phyloP scores from a whole-genome alignment of 2,329 filamentous ascomycete species.

The Claviceps pusilla region DNA sequence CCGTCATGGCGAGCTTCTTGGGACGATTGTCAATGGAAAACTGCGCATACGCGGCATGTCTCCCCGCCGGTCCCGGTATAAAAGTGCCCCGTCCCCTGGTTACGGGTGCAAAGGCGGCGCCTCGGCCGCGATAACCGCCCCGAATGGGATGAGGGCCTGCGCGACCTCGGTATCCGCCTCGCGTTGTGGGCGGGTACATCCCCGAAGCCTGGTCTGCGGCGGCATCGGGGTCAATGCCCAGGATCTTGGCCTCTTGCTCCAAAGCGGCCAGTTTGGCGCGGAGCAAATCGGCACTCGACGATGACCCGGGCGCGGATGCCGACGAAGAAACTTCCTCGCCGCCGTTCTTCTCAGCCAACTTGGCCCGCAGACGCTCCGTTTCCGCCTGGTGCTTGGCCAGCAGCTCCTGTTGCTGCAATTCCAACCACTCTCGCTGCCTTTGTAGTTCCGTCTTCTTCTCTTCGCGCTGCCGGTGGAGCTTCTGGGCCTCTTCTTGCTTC shows the following conservation, averaged over 20 bases:
- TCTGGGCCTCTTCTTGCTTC: slow-evolving; percentile 59
- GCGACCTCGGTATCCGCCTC: slow-evolving; percentile 26
- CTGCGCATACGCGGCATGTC: slow-evolving; percentile 41
- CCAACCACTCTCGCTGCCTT: slow-evolving; percentile 45
- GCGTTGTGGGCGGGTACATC: slow-evolving; percentile 1
- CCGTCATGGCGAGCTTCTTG: slow-evolving; percentile 48
- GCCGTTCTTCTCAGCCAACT: slow-evolving; percentile 23
- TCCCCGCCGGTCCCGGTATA: slow-evolving; percentile 26
- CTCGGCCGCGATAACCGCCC: slow-evolving; percentile 19
- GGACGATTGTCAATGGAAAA: slow-evolving; percentile 66
- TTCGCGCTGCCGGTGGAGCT: slow-evolving; percentile 48
- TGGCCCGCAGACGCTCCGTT: slow-evolving; percentile 48
- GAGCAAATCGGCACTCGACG: slow-evolving; percentile 45
- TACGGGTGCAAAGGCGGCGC: slow-evolving; percentile 9
- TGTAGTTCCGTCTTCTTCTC: slow-evolving; percentile 49
- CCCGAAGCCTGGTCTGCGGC: slow-evolving; percentile 22
- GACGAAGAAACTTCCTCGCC: slow-evolving; percentile 10
- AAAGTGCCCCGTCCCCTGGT: slow-evolving; percentile 23
- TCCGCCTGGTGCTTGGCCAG: slow-evolving; percentile 50
- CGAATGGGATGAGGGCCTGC: slow-evolving; percentile 18
- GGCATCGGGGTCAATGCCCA: slow-evolving; percentile 49
- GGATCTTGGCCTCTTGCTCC: slow-evolving; percentile 53
- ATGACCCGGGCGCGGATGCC: slow-evolving; percentile 11
- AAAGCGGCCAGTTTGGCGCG: slow-evolving; percentile 57
- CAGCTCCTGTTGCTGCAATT: slow-evolving; percentile 47